These are phyloP conservation scores for Liriodendron chinense DNA, from an alignment of 164 flowering plant species.

Conservation along the genomic window DNA sequence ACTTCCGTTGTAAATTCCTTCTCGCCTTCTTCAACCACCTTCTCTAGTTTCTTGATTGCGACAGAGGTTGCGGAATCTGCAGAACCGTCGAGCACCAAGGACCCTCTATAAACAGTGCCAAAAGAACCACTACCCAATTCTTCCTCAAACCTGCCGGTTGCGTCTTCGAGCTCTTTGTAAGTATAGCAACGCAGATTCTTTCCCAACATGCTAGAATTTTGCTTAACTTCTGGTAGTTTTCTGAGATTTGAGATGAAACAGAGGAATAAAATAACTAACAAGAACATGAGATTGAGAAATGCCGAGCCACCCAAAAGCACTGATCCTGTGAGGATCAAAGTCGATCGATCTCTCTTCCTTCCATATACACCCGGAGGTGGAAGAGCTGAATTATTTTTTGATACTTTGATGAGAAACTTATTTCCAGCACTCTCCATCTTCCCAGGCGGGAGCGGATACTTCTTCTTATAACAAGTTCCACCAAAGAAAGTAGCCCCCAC, in stretches of 20 bases:
- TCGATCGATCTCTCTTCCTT: constrained; percentile 3
- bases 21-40: constrained; percentile 13
- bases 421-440: neutral
- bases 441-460: constrained; percentile 34
- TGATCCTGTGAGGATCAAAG: constrained; percentile 9
- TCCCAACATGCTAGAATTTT: neutral
- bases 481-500: constrained; percentile 21
- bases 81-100: neutral
- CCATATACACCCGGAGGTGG: neutral
- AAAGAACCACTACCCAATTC: constrained; percentile 29
- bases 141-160: constrained; percentile 24
- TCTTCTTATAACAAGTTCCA: constrained; percentile 42
- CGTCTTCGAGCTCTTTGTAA: constrained; percentile 22
- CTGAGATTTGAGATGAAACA: neutral
- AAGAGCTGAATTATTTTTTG: constrained; percentile 9
- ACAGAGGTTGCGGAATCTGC: neutral
- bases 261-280: neutral
- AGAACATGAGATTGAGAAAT: constrained; percentile 12
- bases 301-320: constrained; percentile 23
- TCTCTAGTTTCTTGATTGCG: constrained; percentile 28
- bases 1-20: constrained; percentile 30
- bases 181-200: constrained; percentile 8
- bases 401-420: constrained; percentile 26
- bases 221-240: neutral
- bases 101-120: constrained; percentile 26